Evolutionary conservation across 352 stramenopile genomes (phyloP), one percentile per base, ranked within the genome.

Genomic region (Globisporangium spiculum): DNA sequence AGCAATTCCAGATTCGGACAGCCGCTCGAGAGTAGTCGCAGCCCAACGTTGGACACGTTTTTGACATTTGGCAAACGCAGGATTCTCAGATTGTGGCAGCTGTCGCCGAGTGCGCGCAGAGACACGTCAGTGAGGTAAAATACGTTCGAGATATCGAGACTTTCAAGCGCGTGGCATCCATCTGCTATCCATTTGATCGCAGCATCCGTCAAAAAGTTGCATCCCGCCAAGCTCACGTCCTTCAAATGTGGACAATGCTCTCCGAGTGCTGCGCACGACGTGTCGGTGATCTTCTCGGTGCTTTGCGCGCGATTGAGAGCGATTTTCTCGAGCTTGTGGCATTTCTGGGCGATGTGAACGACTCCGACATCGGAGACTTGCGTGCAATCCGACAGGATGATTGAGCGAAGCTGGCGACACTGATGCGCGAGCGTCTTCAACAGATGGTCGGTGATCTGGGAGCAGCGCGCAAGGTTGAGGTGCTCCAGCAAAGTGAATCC

Each of bases 201-300:
- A 4, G 88, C 92, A 63, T 98, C 94, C 0, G 93, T 96, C 16
- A 98, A 70, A 65, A 91, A 89, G 12, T 89, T 86, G 67, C 88
- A 98, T 0, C 95, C 92, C 1, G 79, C 79, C 1, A 98, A 66
- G 30, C 86, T 89, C 1, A 98, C 71, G 10, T 84, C 65, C 3
- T 68, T 63, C 1, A 96, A 60, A 8, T 60, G 46, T 0, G 73
- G 76, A 72, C 87, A 92, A 32, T 86, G 81, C 53, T 89, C 80
- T 0, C 84, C 83, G 1, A 98, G 69, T 10, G 92, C 88, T 10
- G 96, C 75, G 34, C 96, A 88, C 18, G 87, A 77, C 0, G 96
- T 91, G 71, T 98, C 93, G 1, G 92, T 97, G 63, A 98, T 85
- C 58, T 89, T 80, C 26, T 92, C 79, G 18, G 77, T 90, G 59